These are phyloP conservation scores for Cladophialophora yegresii DNA, from an alignment of 2,329 filamentous ascomycete species.

Conservation along the genomic window DNA sequence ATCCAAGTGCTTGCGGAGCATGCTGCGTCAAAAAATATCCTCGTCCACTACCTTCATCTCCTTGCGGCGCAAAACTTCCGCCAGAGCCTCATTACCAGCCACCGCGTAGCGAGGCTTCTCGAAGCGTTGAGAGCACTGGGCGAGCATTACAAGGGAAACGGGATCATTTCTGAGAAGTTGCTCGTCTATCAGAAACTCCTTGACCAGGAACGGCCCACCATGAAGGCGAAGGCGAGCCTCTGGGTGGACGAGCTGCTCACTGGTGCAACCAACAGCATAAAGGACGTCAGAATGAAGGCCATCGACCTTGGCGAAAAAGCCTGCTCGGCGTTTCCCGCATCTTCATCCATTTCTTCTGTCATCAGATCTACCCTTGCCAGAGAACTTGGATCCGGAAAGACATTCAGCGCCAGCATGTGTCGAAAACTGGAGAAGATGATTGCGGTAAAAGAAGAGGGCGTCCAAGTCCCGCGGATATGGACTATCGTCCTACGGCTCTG, in stretches of 20 bases:
- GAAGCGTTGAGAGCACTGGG: constrained; percentile 71
- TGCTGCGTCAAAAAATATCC: constrained; percentile 71
- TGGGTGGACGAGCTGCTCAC: constrained; percentile 84
- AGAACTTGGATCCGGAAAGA: constrained; percentile 56
- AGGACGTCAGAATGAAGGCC: constrained; percentile 73
- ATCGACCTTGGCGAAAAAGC: constrained; percentile 73
- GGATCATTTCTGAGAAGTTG: constrained; percentile 74
- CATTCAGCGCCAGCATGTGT: constrained; percentile 70
- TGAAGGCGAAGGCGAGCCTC: constrained; percentile 67
- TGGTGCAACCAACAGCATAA: constrained; percentile 75
- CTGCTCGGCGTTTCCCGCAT: constrained; percentile 68
- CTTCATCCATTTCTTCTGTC: constrained; percentile 66
- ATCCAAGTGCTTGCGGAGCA: constrained; percentile 71
- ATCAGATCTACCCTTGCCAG: constrained; percentile 58
- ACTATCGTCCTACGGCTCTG: constrained; percentile 77
- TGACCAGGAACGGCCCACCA: constrained; percentile 67
- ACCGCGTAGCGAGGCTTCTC: constrained; percentile 69
- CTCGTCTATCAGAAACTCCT: constrained; percentile 77
- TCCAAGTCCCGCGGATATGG: constrained; percentile 84
- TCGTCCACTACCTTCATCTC: constrained; percentile 77
- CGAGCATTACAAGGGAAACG: constrained; percentile 74
- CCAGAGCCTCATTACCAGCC: constrained; percentile 54
- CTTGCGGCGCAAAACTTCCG: constrained; percentile 79
- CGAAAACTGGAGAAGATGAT: constrained; percentile 69
- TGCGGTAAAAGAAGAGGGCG: constrained; percentile 58